Evolutionary conservation across 2,329 filamentous ascomycete genomes (phyloP).

Genomic region (Nothopassalora personata): DNA sequence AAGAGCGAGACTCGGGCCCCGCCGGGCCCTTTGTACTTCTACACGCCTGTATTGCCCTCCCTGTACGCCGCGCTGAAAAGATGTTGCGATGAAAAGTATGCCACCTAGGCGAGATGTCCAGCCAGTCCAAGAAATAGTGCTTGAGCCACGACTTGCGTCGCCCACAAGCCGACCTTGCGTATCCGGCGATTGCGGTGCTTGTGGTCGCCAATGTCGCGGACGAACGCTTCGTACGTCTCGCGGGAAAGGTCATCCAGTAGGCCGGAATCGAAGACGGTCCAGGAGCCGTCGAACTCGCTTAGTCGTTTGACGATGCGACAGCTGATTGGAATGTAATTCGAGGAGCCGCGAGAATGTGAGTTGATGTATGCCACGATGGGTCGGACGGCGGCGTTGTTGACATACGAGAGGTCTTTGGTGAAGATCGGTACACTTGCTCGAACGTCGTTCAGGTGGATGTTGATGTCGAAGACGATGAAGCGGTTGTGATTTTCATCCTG

Average conservation of each 20-base stretch:
- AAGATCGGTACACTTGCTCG: conserved; percentile 90
- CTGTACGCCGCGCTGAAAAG: not conserved
- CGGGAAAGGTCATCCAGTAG: conserved; percentile 89
- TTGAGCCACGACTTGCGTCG: conserved; percentile 83
- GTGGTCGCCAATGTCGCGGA: conserved; percentile 83
- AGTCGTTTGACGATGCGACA: conserved; percentile 89
- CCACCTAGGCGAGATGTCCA: conserved; percentile 59
- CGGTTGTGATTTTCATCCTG: conserved; percentile 56
- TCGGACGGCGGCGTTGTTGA: conserved; percentile 89
- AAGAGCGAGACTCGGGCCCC: not conserved
- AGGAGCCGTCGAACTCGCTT: conserved; percentile 87
- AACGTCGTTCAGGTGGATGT: conserved; percentile 92
- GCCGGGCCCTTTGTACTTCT: not conserved
- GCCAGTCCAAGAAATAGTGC: conserved; percentile 93
- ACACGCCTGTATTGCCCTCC: not conserved
- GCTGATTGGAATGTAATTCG: conserved; percentile 90
- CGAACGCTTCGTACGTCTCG: conserved; percentile 93
- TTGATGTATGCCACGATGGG: conserved; percentile 99
- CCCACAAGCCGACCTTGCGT: conserved; percentile 97
- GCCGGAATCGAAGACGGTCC: conserved; percentile 90
- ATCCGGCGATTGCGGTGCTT: conserved; percentile 79
- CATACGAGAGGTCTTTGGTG: conserved; percentile 84
- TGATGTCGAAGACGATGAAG: conserved; percentile 87
- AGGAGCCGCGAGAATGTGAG: conserved; percentile 54
- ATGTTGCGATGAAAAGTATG: not conserved